Evolutionary conservation across 495 filamentous ascomycete species (phyloP).

Genomic region (Penicillium crystallinum): DNA sequence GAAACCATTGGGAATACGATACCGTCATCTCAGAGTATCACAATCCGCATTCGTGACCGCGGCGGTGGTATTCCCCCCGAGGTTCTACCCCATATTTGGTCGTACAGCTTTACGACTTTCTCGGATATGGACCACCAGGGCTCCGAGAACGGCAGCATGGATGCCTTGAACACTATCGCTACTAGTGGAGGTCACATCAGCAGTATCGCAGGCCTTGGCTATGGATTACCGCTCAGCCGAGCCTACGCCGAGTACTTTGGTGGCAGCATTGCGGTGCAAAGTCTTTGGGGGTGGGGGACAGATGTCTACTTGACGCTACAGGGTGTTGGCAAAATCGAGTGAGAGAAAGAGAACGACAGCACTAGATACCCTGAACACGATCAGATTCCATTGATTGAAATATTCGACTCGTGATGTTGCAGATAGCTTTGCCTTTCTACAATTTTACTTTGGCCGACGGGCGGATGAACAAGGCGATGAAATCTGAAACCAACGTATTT

Average conservation of each 20-base stretch:
- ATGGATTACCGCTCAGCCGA: slow-evolving; percentile 83
- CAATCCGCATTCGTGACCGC: slow-evolving; percentile 91
- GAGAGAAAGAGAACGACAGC: slow-evolving; percentile 3
- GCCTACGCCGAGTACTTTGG: slow-evolving; percentile 99
- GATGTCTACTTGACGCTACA: slow-evolving; percentile 78
- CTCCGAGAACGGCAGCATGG: slow-evolving; percentile 45
- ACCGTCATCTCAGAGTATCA: slow-evolving; percentile 72
- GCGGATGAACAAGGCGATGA: slow-evolving; percentile 61
- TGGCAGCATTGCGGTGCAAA: slow-evolving; percentile 91
- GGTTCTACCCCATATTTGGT: slow-evolving; percentile 83
- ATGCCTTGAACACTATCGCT: slow-evolving; percentile 69
- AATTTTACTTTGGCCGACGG: slow-evolving; percentile 2
- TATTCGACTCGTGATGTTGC: neutral
- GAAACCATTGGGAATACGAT: slow-evolving; percentile 38
- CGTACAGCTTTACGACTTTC: slow-evolving; percentile 94
- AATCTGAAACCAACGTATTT: slow-evolving; percentile 62
- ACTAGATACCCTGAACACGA: slow-evolving; percentile 3
- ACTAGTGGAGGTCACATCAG: slow-evolving; percentile 59
- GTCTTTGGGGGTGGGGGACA: slow-evolving; percentile 89
- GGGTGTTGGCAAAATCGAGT: slow-evolving; percentile 68
- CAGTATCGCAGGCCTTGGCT: slow-evolving; percentile 87
- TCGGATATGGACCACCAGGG: slow-evolving; percentile 52
- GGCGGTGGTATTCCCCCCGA: slow-evolving; percentile 86
- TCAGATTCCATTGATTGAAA: neutral
- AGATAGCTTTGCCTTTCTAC: slow-evolving; percentile 1